Base-by-base conservation (phyloP, 2,329 filamentous ascomycete genomes). In the Esteya vermicola region DNA sequence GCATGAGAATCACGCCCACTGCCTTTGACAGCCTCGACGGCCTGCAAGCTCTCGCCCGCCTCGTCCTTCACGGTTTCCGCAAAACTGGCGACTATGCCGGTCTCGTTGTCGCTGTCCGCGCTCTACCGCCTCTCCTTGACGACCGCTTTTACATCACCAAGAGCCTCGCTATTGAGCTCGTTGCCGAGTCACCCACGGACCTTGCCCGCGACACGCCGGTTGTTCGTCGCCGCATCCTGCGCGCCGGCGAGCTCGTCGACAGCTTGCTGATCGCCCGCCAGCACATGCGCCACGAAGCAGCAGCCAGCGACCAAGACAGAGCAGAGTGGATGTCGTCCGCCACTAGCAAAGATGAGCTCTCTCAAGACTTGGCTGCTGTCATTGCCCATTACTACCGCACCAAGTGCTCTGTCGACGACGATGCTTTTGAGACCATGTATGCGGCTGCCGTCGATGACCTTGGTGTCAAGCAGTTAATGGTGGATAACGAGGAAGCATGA, bases 61-160 rank as follows among this genome's bases (percentile, higher is more conserved):
- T 54, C 6, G 47, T 59, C 33, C 45, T 59, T 23, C 57, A 58
- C 49, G 50, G 62, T 1, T 54, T 70, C 40, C 56, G 61, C 38
- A 57, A 66, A 44, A 57, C 66, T 27, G 64, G 63, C 50, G 59
- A 56, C 43, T 62, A 63, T 45, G 59, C 65, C 2, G 67, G 67
- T 46, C 59, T 67, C 45, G 56, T 68, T 43, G 62, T 68, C 52
- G 56, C 61, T 1, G 54, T 61, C 42, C 49, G 47, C 21, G 48
- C 51, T 6, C 51, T 59, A 47, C 46, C 41, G 31, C 44, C 50
- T 32, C 44, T 59, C 21, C 47, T 58, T 36, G 46, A 36, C 27
- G 21, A 30, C 38, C 39, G 35, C 21, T 58, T 54, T 47, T 38
- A 43, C 31, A 48, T 57, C 23, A 45, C 52, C 9, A 51, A 56